Conservation (phyloP, 257 asterid genomes). For the Leonotis leonurus region DNA sequence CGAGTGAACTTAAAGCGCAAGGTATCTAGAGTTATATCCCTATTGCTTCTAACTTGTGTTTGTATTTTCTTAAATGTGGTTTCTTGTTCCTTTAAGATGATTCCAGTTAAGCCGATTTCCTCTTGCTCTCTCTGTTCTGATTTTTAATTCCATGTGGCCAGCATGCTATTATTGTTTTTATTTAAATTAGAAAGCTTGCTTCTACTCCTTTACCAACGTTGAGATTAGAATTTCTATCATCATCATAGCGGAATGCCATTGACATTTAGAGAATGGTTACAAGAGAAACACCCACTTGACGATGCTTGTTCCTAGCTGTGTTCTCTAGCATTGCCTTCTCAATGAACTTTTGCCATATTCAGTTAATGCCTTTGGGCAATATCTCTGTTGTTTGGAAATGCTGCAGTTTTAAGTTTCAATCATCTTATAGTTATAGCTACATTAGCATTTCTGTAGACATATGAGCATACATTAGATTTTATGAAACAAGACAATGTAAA, state of each 20-base stretch:
- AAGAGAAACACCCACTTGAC: neutral
- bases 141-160: neutral
- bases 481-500: neutral
- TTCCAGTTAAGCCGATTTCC: neutral
- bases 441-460: neutral
- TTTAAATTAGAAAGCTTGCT: neutral
- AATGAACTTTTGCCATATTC: neutral
- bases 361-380: neutral
- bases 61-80: neutral
- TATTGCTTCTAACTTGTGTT: neutral
- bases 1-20: constrained; percentile 49
- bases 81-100: neutral
- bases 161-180: neutral
- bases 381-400: neutral
- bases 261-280: neutral
- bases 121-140: neutral
- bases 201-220: neutral
- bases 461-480: neutral
- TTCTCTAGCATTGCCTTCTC: neutral
- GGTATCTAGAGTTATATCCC: constrained; percentile 29
- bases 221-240: neutral
- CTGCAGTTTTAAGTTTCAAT: too few relatives aligned
- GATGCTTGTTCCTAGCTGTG: neutral
- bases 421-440: neutral
- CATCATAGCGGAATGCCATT: neutral